Evolutionary conservation across 1,284 basidiomycete genomes (phyloP).

Genomic region (Rhizoctonia solani): DNA sequence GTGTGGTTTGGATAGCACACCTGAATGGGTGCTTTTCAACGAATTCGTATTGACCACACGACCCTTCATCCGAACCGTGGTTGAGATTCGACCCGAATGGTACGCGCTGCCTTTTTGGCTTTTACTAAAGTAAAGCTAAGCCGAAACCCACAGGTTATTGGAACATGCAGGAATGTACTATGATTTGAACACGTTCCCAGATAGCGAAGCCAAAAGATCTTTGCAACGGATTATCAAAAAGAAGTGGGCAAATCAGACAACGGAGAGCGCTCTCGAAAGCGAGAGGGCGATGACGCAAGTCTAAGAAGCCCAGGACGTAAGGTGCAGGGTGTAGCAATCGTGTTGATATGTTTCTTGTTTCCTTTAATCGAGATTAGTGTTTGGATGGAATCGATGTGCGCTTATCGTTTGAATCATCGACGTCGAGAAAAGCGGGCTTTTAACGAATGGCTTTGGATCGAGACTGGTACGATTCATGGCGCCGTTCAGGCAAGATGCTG

Average conservation of each 20-base stretch:
- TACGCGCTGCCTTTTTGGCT: constrained; percentile 46
- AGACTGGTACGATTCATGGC: too few relatives aligned
- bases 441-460: too few relatives aligned
- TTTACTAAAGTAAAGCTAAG: not conserved
- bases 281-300: not conserved
- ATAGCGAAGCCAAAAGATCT: constrained; percentile 75
- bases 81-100: constrained; percentile 90
- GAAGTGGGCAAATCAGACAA: constrained; percentile 37
- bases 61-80: constrained; percentile 89
- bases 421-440: too few relatives aligned
- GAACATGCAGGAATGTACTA: constrained; percentile 84
- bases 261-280: not conserved
- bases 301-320: constrained; percentile 5
- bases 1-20: constrained; percentile 88
- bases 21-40: constrained; percentile 98
- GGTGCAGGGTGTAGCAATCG: not conserved
- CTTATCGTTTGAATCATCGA: too few relatives aligned
- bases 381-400: not conserved
- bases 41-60: constrained; percentile 94
- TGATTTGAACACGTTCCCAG: constrained; percentile 66
- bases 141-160: constrained; percentile 67
- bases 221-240: constrained; percentile 58
- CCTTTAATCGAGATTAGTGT: not conserved
- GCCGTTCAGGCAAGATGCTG: too few relatives aligned
- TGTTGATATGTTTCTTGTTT: too few relatives aligned